Base-by-base conservation (phyloP, 148 eudicot species). In the Arbutus unedo region DNA sequence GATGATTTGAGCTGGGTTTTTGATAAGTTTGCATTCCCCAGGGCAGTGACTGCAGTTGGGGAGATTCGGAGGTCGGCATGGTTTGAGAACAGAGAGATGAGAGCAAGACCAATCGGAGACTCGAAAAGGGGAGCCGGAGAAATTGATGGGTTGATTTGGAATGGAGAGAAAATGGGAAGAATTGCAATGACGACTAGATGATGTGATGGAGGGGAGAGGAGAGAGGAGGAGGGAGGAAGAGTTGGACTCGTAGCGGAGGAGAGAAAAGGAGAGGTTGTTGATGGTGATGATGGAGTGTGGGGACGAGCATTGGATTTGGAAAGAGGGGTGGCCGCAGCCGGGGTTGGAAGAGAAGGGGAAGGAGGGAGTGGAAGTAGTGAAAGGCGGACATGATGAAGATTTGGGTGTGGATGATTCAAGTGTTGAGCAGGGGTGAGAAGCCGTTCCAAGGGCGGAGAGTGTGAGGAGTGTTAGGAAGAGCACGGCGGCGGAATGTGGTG, bases 271-370 rank as follows among this genome's bases (percentile, higher is more conserved):
- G 85, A 85, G 87, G 75, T 89, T 84, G 82, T 88, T 89, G 82
- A 91, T 86, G 77, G 87, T 44, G 62, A 90, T 81, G 84, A 67
- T 74, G 70, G 92, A 68, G 80, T 73, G 83, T 13, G 86, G 84
- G 56, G 91, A 21, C 67, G 81, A 70, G 88, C 88, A 83, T 41
- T 81, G 86, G 86, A 90, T 49, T 53, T 85, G 89, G 83, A 92
- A 90, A 4, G 88, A 82, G 18, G 95, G 97, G 91, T 93, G 97
- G 79, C 93, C 94, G 45, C 91, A 90, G 73, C 90, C 91, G 1
- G 91, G 87, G 48, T 86, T 74, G 45, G 74, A 51, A 11, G 95
- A 92, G 89, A 93, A 90, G 0, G 95, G 95, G 82, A 77, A 92
- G 0, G 94, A 88, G 31, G 85, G 90, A 2, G 88, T 72, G 15